Evolutionary conservation across 2,329 filamentous ascomycete species (phyloP).

Genomic region (Xylariaceae sp.): DNA sequence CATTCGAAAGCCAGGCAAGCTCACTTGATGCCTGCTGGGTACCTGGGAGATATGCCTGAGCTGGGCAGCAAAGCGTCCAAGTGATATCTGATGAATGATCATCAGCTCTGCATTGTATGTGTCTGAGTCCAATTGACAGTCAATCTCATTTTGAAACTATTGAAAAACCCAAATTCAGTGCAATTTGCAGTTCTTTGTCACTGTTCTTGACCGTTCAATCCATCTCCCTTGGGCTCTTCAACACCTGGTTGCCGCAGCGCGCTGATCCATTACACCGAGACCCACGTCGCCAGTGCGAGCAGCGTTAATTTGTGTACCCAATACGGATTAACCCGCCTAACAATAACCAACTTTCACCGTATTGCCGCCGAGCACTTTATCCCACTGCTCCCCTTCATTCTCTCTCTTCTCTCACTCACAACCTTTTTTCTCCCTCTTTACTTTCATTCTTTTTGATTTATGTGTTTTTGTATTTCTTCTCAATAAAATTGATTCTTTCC

Average conservation of each 20-base stretch:
- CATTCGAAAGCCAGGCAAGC: no score
- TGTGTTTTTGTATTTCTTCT: slow-evolving; percentile 6
- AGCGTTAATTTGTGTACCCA: slow-evolving; percentile 11
- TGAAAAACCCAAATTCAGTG: no score
- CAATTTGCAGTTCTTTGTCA: no score
- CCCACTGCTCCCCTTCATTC: background rate
- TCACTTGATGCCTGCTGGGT: no score
- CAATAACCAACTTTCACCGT: slow-evolving; percentile 1
- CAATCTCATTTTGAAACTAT: no score
- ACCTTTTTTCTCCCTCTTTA: slow-evolving; percentile 1
- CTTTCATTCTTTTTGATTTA: slow-evolving; percentile 8
- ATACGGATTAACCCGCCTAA: slow-evolving; percentile 5
- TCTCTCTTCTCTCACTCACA: slow-evolving; percentile 2
- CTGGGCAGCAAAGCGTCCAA: no score
- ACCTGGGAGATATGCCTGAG: no score
- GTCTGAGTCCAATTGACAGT: no score
- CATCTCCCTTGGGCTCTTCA: slow-evolving; percentile 5
- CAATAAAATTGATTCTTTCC: background rate
- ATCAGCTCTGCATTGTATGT: no score
- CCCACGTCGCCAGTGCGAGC: slow-evolving; percentile 13
- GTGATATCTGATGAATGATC: no score
- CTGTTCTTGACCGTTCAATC: background rate
- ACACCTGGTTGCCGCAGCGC: slow-evolving; percentile 11
- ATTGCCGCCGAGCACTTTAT: slow-evolving; percentile 6
- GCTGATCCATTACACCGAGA: no score